Evolutionary conservation across 2,329 filamentous ascomycete genomes (phyloP).

Genomic region (Aspergillus alliaceus): DNA sequence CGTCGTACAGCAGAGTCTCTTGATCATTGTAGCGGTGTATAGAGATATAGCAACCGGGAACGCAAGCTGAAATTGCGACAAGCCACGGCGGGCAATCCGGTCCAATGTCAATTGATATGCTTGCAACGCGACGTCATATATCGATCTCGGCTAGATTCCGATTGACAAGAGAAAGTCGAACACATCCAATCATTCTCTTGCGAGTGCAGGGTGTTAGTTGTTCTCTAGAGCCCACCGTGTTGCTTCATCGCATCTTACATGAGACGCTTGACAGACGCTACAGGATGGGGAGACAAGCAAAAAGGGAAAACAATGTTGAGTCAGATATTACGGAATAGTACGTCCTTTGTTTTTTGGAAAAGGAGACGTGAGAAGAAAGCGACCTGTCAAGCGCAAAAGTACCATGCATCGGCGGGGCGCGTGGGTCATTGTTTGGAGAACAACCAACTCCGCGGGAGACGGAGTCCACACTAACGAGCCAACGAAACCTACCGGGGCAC

Average conservation of each 20-base stretch:
- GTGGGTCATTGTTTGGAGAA: neutral
- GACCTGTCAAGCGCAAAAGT: conserved; percentile 23
- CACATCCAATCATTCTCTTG: neutral
- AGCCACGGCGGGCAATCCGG: neutral
- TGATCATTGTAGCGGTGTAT: neutral
- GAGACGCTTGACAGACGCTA: too few relatives aligned
- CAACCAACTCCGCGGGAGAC: conserved; percentile 7
- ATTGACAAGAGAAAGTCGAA: neutral
- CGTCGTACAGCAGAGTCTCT: neutral
- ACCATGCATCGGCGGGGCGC: conserved; percentile 11
- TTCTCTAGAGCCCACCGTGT: neutral
- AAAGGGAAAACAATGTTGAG: neutral
- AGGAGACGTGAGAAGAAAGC: conserved; percentile 2
- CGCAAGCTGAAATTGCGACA: neutral
- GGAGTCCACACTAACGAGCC: conserved; percentile 11
- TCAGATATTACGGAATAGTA: neutral
- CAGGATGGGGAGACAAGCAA: too few relatives aligned
- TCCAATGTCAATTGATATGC: neutral
- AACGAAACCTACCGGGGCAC: conserved; percentile 10
- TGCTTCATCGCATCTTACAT: too few relatives aligned
- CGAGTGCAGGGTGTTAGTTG: too few relatives aligned
- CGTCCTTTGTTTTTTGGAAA: neutral
- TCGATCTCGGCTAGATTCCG: neutral
- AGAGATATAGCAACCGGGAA: neutral
- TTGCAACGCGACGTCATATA: neutral